Base-by-base conservation (phyloP, 805 yeast genomes). In the Lipomyces oligophaga region DNA sequence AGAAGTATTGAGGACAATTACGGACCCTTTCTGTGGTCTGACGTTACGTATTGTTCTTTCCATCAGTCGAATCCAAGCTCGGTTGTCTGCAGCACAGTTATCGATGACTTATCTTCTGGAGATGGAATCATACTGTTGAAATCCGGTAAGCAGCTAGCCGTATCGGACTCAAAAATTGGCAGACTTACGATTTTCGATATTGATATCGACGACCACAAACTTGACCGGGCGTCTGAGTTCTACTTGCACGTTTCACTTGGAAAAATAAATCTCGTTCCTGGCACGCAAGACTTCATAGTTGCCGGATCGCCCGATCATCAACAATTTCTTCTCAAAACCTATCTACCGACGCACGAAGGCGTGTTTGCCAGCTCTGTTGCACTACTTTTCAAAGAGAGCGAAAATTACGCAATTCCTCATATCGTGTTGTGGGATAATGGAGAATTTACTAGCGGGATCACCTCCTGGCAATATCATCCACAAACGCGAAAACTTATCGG, bases 351-450 rank as follows among this genome's bases (percentile, higher is more conserved):
- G 19, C 37, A 45, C 32, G 16, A 25, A 5, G 32, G 22, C 22
- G 26, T 45, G 16, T 26, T 35, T 5, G 30, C 44, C 7, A 34
- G 36, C 19, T 34, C 36, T 15, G 31, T 32, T 35, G 36, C 48
- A 4, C 27, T 44, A n/a, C 21, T 39, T 20, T 30, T 45, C 24
- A 45, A 45, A 22, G 35, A 45, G 34, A 15, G 21, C 13, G 34
- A 41, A 11, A 33, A 25, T 3, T 45, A 38, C 20, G 37, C 39
- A 2, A 35, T 22, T 16, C 38, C 38, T 5, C 43, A 45, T 8
- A 34, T 40, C 19, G 44, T 34, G 3, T 45, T 45, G 20, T 45
- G 49, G 49, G 38, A 34, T n/a, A 41, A 45, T 24, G 49, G 49
- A 5, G 24, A 45, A 6, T 13, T 20, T 11, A 30, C 42, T 31